phyloP scores from a whole-genome alignment of 306 rosid species.

The Benincasa hispida region DNA sequence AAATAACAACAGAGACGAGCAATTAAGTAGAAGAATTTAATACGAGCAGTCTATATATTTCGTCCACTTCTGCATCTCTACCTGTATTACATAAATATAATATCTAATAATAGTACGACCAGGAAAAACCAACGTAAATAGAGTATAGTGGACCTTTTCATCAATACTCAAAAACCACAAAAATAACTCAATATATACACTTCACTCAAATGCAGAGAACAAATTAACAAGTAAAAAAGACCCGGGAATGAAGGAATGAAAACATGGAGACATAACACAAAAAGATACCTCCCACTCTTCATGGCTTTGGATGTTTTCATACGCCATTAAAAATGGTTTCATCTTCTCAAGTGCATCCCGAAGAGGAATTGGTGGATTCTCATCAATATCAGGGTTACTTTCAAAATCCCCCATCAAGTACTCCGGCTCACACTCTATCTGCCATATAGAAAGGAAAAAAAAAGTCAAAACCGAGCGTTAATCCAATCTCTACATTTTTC shows the following conservation, averaged over 20 bases:
- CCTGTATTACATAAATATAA: neutral
- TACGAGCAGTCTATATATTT: neutral
- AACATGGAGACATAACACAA: neutral
- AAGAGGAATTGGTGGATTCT: constrained; percentile 69
- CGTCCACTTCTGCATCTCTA: neutral
- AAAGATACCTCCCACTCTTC: constrained; percentile 91
- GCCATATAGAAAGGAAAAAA: constrained; percentile 28
- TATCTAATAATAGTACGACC: neutral
- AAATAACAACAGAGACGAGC: too few relatives aligned
- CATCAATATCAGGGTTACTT: constrained; percentile 76
- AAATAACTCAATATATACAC: neutral
- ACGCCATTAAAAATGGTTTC: constrained; percentile 89
- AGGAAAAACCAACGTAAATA: neutral
- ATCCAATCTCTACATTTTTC: neutral
- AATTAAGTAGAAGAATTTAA: too few relatives aligned
- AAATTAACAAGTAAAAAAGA: neutral
- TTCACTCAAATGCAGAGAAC: neutral
- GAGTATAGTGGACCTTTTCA: neutral
- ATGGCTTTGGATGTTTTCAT: constrained; percentile 74
- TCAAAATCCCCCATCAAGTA: constrained; percentile 73
- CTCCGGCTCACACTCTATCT: constrained; percentile 92
- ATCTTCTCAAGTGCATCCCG: constrained; percentile 80
- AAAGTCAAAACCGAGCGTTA: neutral
- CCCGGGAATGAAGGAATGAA: neutral
- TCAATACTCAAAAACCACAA: neutral